Evolutionary conservation across 2,329 filamentous ascomycete species (phyloP).

Genomic region (Trichoderma brevicompactum): DNA sequence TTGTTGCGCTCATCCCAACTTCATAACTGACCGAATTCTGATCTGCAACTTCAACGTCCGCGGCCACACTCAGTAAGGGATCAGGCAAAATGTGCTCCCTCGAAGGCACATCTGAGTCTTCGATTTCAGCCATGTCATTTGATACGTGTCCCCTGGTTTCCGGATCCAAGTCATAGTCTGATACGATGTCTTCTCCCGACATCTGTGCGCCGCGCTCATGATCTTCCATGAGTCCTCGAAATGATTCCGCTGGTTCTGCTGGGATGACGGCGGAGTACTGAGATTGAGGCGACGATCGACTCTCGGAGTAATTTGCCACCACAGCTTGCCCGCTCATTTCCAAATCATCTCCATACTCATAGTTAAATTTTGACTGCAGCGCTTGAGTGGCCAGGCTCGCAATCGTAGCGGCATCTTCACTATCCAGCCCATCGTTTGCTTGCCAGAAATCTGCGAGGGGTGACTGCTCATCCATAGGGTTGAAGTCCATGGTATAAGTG

Average conservation of each 20-base stretch:
- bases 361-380: conserved; percentile 8
- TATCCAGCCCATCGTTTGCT: background rate
- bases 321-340: conserved; percentile 3
- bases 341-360: background rate
- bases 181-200: background rate
- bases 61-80: background rate
- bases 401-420: conserved; percentile 2
- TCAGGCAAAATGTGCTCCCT: background rate
- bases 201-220: conserved; percentile 13
- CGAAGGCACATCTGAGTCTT: background rate
- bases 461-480: conserved; percentile 25
- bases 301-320: conserved; percentile 14
- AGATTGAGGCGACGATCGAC: conserved; percentile 24
- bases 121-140: background rate
- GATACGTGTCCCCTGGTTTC: background rate
- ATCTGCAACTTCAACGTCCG: background rate
- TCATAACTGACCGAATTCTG: background rate
- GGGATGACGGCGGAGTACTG: conserved; percentile 5
- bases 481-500: conserved; percentile 27
- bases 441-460: conserved; percentile 27
- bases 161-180: background rate
- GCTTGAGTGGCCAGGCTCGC: conserved; percentile 23
- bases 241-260: conserved; percentile 14
- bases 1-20: conserved; percentile 11
- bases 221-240: conserved; percentile 16